Evolutionary conservation across 352 stramenopile genomes (phyloP).

Genomic region (Phytophthora crassamura): DNA sequence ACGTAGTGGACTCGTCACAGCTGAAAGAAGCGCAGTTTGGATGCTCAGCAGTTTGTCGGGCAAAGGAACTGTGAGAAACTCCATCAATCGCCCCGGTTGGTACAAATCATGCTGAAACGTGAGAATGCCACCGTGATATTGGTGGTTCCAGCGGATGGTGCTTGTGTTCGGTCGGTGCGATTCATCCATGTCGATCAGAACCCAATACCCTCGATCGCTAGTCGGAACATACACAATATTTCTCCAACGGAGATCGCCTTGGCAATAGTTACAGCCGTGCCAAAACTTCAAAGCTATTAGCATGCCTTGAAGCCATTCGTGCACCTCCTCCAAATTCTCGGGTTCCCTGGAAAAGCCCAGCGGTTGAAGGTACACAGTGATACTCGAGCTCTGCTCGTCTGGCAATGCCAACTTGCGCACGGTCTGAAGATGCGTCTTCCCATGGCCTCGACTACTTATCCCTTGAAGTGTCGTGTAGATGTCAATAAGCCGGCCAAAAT

Average conservation of each 20-base stretch:
- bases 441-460: too few species aligned
- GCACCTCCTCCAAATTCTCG: too few species aligned
- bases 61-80: too few species aligned
- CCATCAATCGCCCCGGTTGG: background rate
- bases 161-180: background rate
- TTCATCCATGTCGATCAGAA: background rate
- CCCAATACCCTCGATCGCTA: background rate
- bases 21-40: too few species aligned
- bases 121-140: background rate
- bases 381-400: background rate
- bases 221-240: background rate
- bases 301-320: too few species aligned
- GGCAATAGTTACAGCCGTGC: too few species aligned
- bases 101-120: background rate
- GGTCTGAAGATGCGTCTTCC: too few species aligned
- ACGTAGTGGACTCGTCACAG: too few species aligned
- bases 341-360: background rate
- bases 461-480: too few species aligned
- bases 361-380: constrained; percentile 3
- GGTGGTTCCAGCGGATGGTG: background rate
- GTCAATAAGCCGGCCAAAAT: too few species aligned
- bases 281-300: too few species aligned
- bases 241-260: background rate
- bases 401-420: background rate
- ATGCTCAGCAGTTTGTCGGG: too few species aligned